Base-by-base conservation (phyloP, 2,329 filamentous ascomycete species). In the Moelleriella libera region DNA sequence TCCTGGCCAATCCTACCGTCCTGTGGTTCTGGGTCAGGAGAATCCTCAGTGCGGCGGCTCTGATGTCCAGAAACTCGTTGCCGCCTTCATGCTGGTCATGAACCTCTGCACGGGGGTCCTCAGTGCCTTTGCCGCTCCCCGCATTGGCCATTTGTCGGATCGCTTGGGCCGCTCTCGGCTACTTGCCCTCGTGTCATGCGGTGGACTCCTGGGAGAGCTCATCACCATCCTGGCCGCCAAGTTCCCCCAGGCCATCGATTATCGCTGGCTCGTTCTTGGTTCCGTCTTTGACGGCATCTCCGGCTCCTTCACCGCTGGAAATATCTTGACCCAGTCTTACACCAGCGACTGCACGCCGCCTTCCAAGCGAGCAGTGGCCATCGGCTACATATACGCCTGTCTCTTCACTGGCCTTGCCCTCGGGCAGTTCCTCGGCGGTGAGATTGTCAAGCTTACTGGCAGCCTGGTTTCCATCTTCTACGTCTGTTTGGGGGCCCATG, bases 361-460 rank as follows among this genome's bases (percentile, higher is more conserved):
- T 0, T 83, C 85, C 31, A 79, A 78, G 57, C 80, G 92, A 21
- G 85, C 83, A 50, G 84, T 94, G 6, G 79, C 82, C 5, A 92
- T 97, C 62, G 89, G 88, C 6, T 90, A 89, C 60, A 83, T 97
- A 56, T 87, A 97, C 57, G 88, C 87, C 9, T 88, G 83, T 54
- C 71, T 98, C 7, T 97, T 95, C 63, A 75, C 77, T 2, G 92
- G 92, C n/a, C 78, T 97, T 43, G 90, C 92, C 0, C 65, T 90
- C 32, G 92, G 92, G 0, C 92, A 92, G 6, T 72, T 94, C 3
- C 59, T 94, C 28, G 83, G 88, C 0, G 89, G 85, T 2, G 83
- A 85, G 55, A 70, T 96, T 42, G 83, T 95, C 57, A 78, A 85
- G 56, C 75, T 72, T 62, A 89, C 85, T 0, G 85, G 85, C 6